phyloP scores from a whole-genome alignment of 2,329 filamentous ascomycete genomes.

The Leptographium wingfieldii region DNA sequence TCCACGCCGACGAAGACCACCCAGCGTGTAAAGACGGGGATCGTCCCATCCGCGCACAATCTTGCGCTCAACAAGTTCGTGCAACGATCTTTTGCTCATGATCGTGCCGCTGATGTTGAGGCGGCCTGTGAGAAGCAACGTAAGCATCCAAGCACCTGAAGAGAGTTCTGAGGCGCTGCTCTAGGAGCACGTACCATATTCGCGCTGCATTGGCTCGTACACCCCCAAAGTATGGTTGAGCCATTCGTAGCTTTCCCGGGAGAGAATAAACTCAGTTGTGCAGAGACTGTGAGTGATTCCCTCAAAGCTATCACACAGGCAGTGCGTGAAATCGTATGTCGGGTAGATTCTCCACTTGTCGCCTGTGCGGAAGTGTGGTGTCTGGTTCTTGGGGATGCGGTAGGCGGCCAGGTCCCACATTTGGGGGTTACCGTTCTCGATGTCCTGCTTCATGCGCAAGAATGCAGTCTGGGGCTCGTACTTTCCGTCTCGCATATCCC shows the following conservation, averaged over 20 bases:
- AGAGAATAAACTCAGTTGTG: slow-evolving; percentile 75
- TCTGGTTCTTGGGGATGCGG: slow-evolving; percentile 59
- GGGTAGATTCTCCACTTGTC: slow-evolving; percentile 86
- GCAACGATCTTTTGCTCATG: slow-evolving; percentile 74
- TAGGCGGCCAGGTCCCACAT: slow-evolving; percentile 94
- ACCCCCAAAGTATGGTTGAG: slow-evolving; percentile 70
- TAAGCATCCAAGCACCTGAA: not conserved
- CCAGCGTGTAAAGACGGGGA: slow-evolving; percentile 77
- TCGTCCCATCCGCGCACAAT: slow-evolving; percentile 84
- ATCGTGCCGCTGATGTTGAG: slow-evolving; percentile 76
- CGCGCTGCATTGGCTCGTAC: slow-evolving; percentile 88
- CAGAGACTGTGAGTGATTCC: slow-evolving; percentile 84
- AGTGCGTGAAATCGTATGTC: slow-evolving; percentile 87
- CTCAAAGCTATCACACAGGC: slow-evolving; percentile 85
- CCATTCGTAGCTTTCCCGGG: slow-evolving; percentile 79
- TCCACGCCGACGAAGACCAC: slow-evolving; percentile 70
- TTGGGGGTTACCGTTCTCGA: slow-evolving; percentile 54
- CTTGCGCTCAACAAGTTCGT: slow-evolving; percentile 64
- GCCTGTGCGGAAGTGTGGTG: slow-evolving; percentile 66
- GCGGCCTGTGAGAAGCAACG: not conserved
- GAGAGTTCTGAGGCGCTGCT: not conserved
- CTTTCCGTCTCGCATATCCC: slow-evolving; percentile 82
- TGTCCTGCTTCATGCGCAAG: slow-evolving; percentile 87
- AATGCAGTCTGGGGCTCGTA: slow-evolving; percentile 77
- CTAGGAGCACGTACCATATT: slow-evolving; percentile 38